These are phyloP conservation scores for Meripilus lineatus DNA, from an alignment of 1,284 basidiomycete genomes.

Conservation along the genomic window DNA sequence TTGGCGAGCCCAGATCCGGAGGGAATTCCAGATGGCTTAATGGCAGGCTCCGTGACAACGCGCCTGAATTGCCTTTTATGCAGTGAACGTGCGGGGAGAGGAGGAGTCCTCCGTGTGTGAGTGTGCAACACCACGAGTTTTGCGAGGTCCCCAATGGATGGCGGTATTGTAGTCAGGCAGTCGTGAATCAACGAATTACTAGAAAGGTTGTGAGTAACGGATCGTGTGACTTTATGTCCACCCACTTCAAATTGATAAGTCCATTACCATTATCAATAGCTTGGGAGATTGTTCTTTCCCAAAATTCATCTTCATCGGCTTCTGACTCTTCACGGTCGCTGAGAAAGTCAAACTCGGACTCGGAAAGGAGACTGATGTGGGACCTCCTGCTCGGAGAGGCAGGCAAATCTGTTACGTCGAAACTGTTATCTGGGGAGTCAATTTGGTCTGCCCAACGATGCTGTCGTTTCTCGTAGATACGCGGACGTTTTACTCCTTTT, in stretches of 20 bases:
- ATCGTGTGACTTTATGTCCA: neutral
- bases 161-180: slow-evolving; percentile 36
- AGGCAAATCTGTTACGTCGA: too few relatives aligned
- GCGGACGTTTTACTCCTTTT: slow-evolving; percentile 20
- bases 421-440: neutral
- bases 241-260: slow-evolving; percentile 18
- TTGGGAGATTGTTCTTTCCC: slow-evolving; percentile 17
- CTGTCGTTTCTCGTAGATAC: slow-evolving; percentile 19
- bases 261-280: slow-evolving; percentile 19
- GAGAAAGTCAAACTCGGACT: neutral
- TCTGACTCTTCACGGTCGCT: slow-evolving; percentile 2
- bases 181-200: slow-evolving; percentile 14
- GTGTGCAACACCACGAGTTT: slow-evolving; percentile 33
- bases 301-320: slow-evolving; percentile 13
- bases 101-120: neutral
- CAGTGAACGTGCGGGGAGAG: neutral
- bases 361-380: neutral
- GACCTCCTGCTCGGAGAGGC: neutral
- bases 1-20: neutral
- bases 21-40: neutral
- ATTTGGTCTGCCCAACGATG: slow-evolving; percentile 2
- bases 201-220: neutral
- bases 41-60: neutral
- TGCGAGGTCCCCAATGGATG: slow-evolving; percentile 35
- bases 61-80: neutral